Percentiles rank a stretch among this genome's conserved stretches.
Conservation (phyloP, 345 rosid genomes). For the Noccaea caerulescens region DNA sequence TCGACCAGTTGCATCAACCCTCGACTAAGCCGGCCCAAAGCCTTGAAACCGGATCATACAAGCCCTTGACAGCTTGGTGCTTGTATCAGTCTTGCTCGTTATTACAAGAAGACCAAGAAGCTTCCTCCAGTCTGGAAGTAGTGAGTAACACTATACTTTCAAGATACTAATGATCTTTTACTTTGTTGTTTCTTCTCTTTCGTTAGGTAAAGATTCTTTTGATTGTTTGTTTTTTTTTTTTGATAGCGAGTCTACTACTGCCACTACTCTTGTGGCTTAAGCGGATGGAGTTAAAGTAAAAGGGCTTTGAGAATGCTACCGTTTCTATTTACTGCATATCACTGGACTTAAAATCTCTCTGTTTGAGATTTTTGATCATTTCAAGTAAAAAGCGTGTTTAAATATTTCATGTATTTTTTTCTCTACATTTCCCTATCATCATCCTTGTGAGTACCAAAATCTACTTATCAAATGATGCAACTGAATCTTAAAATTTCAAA, state of each 20-base stretch:
- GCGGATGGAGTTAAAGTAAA: constrained; percentile 5
- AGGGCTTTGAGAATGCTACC: neutral
- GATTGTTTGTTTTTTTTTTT: neutral
- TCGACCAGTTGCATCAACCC: too few species aligned
- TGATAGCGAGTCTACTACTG: constrained; percentile 66
- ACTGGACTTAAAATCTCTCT: neutral
- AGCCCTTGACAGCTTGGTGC: too few species aligned
- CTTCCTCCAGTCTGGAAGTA: constrained; percentile 92
- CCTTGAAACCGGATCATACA: too few species aligned
- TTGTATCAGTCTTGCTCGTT: constrained; percentile 62
- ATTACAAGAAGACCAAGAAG: constrained; percentile 91
- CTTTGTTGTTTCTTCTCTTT: neutral
- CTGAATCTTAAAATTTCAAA: too few species aligned
- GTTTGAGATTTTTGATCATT: constrained; percentile 23
- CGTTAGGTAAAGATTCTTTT: neutral
- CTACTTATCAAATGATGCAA: too few species aligned
- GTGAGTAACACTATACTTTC: constrained; percentile 44
- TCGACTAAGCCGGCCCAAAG: too few species aligned
- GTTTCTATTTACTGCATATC: neutral
- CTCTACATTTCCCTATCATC: too few species aligned
- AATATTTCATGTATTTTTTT: too few species aligned
- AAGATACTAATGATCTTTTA: neutral
- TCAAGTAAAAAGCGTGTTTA: constrained; percentile 4
- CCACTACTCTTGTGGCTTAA: constrained; percentile 66
- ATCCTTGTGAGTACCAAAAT: too few species aligned